Evolutionary conservation across 768 basidiomycete genomes (phyloP).

Genomic region (Nevesoporus exiguus): DNA sequence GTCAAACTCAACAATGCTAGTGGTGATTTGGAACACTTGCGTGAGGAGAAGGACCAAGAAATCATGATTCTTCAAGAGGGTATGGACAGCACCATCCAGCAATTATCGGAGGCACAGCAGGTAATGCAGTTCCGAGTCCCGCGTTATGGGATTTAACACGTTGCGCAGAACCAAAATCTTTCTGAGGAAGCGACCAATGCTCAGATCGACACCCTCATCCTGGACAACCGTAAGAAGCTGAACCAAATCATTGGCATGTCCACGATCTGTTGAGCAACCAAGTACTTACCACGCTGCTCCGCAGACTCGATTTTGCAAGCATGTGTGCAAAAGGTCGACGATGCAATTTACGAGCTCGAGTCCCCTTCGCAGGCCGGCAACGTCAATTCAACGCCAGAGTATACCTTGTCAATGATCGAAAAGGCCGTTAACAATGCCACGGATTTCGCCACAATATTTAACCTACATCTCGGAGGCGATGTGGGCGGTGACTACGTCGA

Average conservation of each 20-base stretch:
- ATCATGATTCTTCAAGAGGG: slow-evolving; percentile 93
- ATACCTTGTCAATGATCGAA: slow-evolving; percentile 97
- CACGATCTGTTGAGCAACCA: background rate
- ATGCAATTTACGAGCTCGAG: slow-evolving; percentile 95
- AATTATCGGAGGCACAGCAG: slow-evolving; percentile 83
- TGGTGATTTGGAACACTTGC: slow-evolving; percentile 72
- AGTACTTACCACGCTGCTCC: slow-evolving; percentile 11
- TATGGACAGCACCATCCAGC: slow-evolving; percentile 87
- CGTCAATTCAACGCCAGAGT: slow-evolving; percentile 96
- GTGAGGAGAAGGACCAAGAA: slow-evolving; percentile 97
- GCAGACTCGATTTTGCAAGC: slow-evolving; percentile 94
- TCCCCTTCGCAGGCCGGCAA: slow-evolving; percentile 94
- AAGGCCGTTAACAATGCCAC: slow-evolving; percentile 92
- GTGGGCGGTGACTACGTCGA: slow-evolving; percentile 93
- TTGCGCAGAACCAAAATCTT: slow-evolving; percentile 69
- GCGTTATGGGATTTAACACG: background rate
- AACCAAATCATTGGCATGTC: slow-evolving; percentile 89
- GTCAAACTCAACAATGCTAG: slow-evolving; percentile 71
- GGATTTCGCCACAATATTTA: slow-evolving; percentile 94
- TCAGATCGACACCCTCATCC: slow-evolving; percentile 95
- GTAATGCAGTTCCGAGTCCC: slow-evolving; percentile 38
- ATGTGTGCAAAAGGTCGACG: slow-evolving; percentile 95
- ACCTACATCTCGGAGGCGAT: slow-evolving; percentile 84
- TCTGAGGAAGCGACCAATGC: slow-evolving; percentile 89
- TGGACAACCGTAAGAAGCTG: slow-evolving; percentile 96